A percentile compares a stretch with the other conserved stretches of the same genome.
These are phyloP conservation scores for Tillandsia fasciculata DNA, from an alignment of 176 grass and related monocot genomes.

Conservation along the genomic window DNA sequence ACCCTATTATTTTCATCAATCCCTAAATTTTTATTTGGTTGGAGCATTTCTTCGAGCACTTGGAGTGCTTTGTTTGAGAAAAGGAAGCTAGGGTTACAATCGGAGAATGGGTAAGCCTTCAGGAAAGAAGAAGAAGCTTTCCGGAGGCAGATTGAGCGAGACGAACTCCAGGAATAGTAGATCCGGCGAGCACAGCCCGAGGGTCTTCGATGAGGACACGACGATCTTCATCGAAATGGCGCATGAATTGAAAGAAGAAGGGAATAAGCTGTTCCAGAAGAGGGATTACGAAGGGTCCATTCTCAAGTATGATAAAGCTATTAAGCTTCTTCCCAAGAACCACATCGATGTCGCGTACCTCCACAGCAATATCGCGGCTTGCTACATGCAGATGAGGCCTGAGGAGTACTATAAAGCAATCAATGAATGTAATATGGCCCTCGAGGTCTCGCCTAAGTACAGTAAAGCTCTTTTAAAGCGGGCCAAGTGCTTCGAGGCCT, in stretches of 20 bases:
- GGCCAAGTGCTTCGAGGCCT: slow-evolving; percentile 72
- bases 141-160: slow-evolving; percentile 19
- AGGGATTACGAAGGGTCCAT: slow-evolving; percentile 66
- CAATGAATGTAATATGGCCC: slow-evolving; percentile 72
- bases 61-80: background rate
- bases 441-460: slow-evolving; percentile 52
- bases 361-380: slow-evolving; percentile 80
- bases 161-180: slow-evolving; percentile 41
- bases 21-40: background rate
- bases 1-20: background rate
- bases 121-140: slow-evolving; percentile 53
- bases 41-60: background rate
- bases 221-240: slow-evolving; percentile 70
- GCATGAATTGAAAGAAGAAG: slow-evolving; percentile 58
- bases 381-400: slow-evolving; percentile 87
- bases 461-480: slow-evolving; percentile 84
- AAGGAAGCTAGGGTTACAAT: background rate
- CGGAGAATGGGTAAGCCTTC: slow-evolving; percentile 67
- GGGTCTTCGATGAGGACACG: slow-evolving; percentile 66
- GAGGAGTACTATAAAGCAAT: slow-evolving; percentile 72
- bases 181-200: slow-evolving; percentile 10
- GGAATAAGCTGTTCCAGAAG: slow-evolving; percentile 77
- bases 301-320: slow-evolving; percentile 80
- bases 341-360: slow-evolving; percentile 56
- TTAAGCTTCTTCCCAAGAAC: slow-evolving; percentile 44